These are phyloP conservation scores for Rhodocollybia butyracea DNA, from an alignment of 768 basidiomycete species.

Conservation along the genomic window DNA sequence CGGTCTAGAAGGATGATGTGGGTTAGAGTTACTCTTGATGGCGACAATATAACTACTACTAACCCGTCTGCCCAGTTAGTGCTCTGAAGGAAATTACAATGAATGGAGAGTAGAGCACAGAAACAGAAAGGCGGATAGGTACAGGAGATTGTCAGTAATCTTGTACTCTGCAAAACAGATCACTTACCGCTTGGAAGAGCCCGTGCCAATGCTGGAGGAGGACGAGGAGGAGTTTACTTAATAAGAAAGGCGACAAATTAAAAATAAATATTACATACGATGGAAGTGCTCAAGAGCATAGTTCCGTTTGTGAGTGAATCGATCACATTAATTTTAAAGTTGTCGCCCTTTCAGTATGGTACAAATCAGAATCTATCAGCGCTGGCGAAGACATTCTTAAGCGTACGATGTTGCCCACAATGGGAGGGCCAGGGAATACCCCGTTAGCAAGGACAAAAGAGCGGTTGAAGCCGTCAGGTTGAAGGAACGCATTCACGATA, in stretches of 20 bases:
- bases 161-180: no score
- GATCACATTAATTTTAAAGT: slow-evolving; percentile 36
- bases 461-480: slow-evolving; percentile 33
- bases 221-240: slow-evolving; percentile 16
- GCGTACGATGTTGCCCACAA: slow-evolving; percentile 23
- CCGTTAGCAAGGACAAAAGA: slow-evolving; percentile 33
- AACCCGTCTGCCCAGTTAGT: slow-evolving; percentile 13
- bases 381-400: not conserved
- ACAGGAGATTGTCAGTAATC: no score
- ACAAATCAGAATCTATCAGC: not conserved
- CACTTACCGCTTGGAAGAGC: not conserved
- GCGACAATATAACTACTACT: not conserved
- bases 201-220: slow-evolving; percentile 16
- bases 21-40: not conserved
- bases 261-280: slow-evolving; percentile 16
- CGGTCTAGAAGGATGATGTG: not conserved
- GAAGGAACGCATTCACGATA: slow-evolving; percentile 29
- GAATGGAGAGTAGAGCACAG: no score
- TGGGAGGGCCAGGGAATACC: slow-evolving; percentile 39
- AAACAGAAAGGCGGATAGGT: no score
- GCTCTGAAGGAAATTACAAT: no score
- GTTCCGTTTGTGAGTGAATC: slow-evolving; percentile 36
- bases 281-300: slow-evolving; percentile 36
- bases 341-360: slow-evolving; percentile 20
- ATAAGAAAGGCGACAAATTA: not conserved